These are phyloP conservation scores for Bertia moriformis DNA, from an alignment of 2,329 filamentous ascomycete species.

Conservation along the genomic window DNA sequence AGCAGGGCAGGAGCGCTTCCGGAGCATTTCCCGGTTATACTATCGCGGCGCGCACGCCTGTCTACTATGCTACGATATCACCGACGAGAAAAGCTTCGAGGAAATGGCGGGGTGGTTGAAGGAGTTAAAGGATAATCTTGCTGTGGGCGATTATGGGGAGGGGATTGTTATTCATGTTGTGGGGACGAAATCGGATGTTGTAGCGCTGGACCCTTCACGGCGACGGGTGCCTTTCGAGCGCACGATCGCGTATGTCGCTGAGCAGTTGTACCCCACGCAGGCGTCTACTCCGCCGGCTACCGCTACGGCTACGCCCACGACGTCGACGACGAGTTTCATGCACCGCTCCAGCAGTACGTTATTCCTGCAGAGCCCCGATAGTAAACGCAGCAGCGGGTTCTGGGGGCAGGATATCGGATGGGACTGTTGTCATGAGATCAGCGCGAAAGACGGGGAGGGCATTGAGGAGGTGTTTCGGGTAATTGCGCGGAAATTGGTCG, in stretches of 20 bases:
- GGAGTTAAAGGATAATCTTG: slow-evolving; percentile 12
- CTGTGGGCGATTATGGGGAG: not conserved
- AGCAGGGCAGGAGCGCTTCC: slow-evolving; percentile 50
- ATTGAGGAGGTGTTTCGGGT: slow-evolving; percentile 57
- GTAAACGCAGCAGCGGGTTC: not conserved
- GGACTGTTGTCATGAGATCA: slow-evolving; percentile 57
- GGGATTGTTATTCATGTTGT: slow-evolving; percentile 19
- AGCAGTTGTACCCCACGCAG: not conserved
- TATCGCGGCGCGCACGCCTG: slow-evolving; percentile 38
- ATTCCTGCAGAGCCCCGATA: slow-evolving; percentile 1
- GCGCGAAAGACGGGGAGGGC: slow-evolving; percentile 21
- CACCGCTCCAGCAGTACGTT: not conserved
- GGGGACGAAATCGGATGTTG: slow-evolving; percentile 46
- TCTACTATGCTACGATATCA: slow-evolving; percentile 13
- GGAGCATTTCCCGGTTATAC: slow-evolving; percentile 51
- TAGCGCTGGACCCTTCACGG: slow-evolving; percentile 39
- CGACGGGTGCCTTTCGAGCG: slow-evolving; percentile 50
- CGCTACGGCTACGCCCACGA: not conserved
- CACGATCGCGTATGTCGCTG: slow-evolving; percentile 51
- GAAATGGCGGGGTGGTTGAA: slow-evolving; percentile 11
- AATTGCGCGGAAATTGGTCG: slow-evolving; percentile 50
- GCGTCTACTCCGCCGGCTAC: not conserved
- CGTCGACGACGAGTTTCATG: not conserved
- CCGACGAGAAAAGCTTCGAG: slow-evolving; percentile 8
- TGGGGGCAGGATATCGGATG: slow-evolving; percentile 14